Conservation (phyloP, 768 basidiomycete species). For the Boletus rubescentipes region DNA sequence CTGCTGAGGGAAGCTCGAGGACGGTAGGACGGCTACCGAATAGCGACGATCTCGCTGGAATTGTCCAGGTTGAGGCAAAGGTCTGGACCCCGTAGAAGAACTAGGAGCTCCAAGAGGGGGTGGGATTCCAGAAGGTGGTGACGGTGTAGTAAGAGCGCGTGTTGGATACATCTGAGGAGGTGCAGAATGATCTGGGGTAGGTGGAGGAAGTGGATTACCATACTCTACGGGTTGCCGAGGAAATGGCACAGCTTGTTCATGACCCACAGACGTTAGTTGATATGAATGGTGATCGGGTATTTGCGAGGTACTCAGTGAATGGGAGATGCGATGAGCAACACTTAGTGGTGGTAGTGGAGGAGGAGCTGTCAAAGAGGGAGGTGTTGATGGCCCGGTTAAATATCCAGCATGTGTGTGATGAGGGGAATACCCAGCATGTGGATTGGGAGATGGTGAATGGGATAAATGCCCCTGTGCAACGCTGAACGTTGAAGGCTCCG, state of each 20-base stretch:
- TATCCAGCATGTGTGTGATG: conserved; percentile 17
- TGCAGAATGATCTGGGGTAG: conserved; percentile 23
- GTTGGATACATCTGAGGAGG: conserved; percentile 26
- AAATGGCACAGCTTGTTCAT: conserved; percentile 25
- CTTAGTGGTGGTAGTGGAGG: conserved; percentile 12
- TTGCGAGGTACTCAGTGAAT: conserved; percentile 31
- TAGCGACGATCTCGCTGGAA: conserved; percentile 31
- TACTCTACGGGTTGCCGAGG: conserved; percentile 28
- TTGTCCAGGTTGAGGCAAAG: conserved; percentile 33
- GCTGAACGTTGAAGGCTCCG: conserved; percentile 30
- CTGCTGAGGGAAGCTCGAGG: conserved; percentile 33
- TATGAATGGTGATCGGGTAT: conserved; percentile 27
- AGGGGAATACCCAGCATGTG: conserved; percentile 19
- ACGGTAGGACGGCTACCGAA: conserved; percentile 29
- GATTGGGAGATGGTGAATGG: conserved; percentile 24
- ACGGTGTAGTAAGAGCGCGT: conserved; percentile 19
- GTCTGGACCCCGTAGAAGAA: conserved; percentile 26
- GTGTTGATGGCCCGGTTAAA: conserved; percentile 7
- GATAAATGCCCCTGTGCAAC: conserved; percentile 44
- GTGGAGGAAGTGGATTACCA: conserved; percentile 17
- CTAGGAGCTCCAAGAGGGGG: not conserved
- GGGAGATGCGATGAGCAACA: conserved; percentile 18
- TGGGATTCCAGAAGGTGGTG: conserved; percentile 25
- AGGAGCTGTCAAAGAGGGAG: conserved; percentile 3
- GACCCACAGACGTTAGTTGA: conserved; percentile 13